Base-by-base conservation (phyloP, 1,284 basidiomycete species). In the Acaromyces ingoldii region DNA sequence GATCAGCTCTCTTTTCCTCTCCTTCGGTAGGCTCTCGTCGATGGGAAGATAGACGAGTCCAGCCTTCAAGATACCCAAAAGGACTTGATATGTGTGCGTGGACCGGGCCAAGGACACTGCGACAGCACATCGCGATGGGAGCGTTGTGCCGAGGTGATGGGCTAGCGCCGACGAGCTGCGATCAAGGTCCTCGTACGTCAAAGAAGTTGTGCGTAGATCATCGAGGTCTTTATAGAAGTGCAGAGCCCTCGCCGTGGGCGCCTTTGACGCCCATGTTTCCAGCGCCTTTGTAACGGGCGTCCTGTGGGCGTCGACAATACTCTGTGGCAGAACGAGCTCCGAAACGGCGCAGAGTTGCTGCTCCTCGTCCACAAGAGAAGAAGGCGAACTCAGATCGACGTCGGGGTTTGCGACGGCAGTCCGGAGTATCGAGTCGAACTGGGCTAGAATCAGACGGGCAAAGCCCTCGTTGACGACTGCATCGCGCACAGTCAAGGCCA, bases 11-110 rank as follows among this genome's bases (percentile, higher is more conserved):
- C 47, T 49, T 49, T 73, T 70, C 4, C 76, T 63, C 19, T 67
- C 65, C 7, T 41, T 22, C 0, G 75, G 74, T 19, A 76, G 61
- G 26, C 70, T 65, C 36, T 62, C 63, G 48, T 75, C 74, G 19
- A 77, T 63, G 3, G 76, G 74, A 15, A 77, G 44, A 44, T 76
- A 77, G 9, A 62, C 49, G 15, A 60, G 59, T 1, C 72, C 65
- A 9, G 64, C 58, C 31, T 56, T 62, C 22, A 72, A 51, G 36
- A 72, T 58, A 5, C 53, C 71, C 2, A 71, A 43, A 0, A 70
- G 60, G 0, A 44, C 53, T 10, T 63, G 48, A 46, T 74, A 74
- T 34, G 70, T 65, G n/a, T 59, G 58, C 1, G 62, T 26, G 40
- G 59, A 60, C 24, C 71, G 63, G 31, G 53, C 41, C 6, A 74